Percentiles rank a stretch among this genome's conserved stretches.
Conservation (phyloP, 345 rosid species). For the Citrus inodora region DNA sequence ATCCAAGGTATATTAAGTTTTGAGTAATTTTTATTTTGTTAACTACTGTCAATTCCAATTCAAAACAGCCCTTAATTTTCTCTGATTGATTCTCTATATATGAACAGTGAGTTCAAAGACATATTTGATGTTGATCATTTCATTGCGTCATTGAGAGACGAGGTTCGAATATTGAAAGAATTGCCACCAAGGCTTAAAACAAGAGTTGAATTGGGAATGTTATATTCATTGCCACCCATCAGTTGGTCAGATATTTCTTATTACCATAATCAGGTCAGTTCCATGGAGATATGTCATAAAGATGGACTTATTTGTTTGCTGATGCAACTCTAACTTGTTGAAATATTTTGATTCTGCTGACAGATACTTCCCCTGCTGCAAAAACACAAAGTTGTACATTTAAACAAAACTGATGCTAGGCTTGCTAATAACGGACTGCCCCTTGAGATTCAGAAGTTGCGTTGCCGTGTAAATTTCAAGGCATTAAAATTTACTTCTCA, state of each 20-base stretch:
- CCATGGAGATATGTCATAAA: not conserved
- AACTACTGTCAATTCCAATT: not conserved
- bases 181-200: conserved; percentile 80
- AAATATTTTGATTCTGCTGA: conserved; percentile 9
- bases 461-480: conserved; percentile 85
- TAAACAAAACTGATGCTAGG: conserved; percentile 88
- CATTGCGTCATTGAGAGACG: conserved; percentile 83
- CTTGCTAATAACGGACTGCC: conserved; percentile 86
- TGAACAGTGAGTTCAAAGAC: conserved; percentile 82
- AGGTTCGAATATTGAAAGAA: conserved; percentile 81
- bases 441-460: conserved; percentile 75
- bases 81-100: conserved; percentile 14
- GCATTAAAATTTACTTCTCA: conserved; percentile 74
- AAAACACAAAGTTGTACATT: conserved; percentile 79
- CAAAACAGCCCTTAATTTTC: not conserved
- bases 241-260: conserved; percentile 95
- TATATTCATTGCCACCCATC: conserved; percentile 69
- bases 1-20: conserved; percentile 59
- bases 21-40: not conserved
- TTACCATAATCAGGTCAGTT: conserved; percentile 66
- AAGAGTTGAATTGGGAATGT: conserved; percentile 64
- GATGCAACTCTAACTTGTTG: conserved; percentile 14
- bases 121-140: conserved; percentile 91
- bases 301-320: not conserved
- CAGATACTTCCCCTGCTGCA: conserved; percentile 91